phyloP scores from a whole-genome alignment of 2,329 filamentous ascomycete species.

The Apiospora hydei region DNA sequence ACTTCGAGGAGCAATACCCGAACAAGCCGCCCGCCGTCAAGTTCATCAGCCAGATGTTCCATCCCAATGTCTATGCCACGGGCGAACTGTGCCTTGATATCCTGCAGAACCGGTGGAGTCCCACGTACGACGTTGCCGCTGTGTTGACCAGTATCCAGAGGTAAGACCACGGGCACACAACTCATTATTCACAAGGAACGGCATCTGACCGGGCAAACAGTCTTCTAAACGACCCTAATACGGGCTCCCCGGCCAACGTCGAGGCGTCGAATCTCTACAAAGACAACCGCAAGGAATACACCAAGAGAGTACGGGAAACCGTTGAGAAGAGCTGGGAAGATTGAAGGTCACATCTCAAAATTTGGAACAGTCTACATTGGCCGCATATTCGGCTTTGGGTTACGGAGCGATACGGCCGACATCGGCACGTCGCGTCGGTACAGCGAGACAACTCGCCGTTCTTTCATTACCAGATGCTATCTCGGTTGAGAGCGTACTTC shows the following conservation, averaged over 20 bases:
- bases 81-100: slow-evolving; percentile 97
- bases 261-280: slow-evolving; percentile 99
- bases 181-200: not conserved
- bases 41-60: slow-evolving; percentile 99
- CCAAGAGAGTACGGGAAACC: slow-evolving; percentile 92
- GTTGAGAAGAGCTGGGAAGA: slow-evolving; percentile 99
- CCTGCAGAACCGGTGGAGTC: slow-evolving; percentile 97
- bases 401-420: not conserved
- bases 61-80: slow-evolving; percentile 97
- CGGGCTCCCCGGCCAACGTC: slow-evolving; percentile 96
- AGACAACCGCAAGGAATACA: slow-evolving; percentile 96
- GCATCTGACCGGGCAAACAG: slow-evolving; percentile 52
- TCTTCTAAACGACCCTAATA: slow-evolving; percentile 96
- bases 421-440: not conserved
- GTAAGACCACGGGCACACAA: slow-evolving; percentile 50
- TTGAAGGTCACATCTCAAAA: slow-evolving; percentile 46
- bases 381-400: not conserved
- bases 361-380: not conserved
- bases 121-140: slow-evolving; percentile 96
- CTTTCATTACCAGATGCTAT: not conserved
- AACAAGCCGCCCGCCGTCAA: slow-evolving; percentile 98
- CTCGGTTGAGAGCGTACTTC: not conserved
- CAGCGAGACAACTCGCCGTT: not conserved
- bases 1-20: slow-evolving; percentile 98
- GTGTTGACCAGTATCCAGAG: slow-evolving; percentile 98